Base-by-base conservation (phyloP, 768 basidiomycete genomes). In the Rhizopogon vesiculosus region DNA sequence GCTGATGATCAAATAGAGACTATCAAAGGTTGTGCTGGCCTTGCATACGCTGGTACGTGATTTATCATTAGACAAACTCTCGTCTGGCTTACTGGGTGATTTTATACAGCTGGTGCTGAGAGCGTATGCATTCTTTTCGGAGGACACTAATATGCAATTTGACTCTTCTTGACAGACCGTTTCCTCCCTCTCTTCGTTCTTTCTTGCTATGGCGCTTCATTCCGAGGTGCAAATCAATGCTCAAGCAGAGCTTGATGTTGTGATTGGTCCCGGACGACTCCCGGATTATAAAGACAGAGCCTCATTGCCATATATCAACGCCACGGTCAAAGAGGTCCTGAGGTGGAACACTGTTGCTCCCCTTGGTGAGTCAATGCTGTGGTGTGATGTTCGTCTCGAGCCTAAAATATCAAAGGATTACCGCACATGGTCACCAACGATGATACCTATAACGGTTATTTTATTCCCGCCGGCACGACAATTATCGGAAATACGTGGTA, bases 401-500 rank as follows among this genome's bases (percentile, higher is more conserved):
- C 40, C 16, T 41, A 18, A 12, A n/a, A n/a, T 41, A n/a, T 41
- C n/a, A 42, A 41, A 68, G 67, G 67, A 51, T 64, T 70, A 51
- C 69, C 69, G 38, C 69, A 70, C 42, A 70, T 66, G 61, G 68
- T 65, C 51, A 70, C 68, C 51, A 63, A 61, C 43, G 68, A 69
- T 42, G 70, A 71, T 55, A 46, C 50, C 38, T 71, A 70, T 43
- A 45, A 65, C 19, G 69, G 65, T 38, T 70, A 68, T 51, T 66
- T 68, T 53, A 70, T 70, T 41, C 69, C 69, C n/a, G 68, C 65
- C 4, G 68, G 68, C 13, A 73, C 84, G 1, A 78, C 76, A 8
- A 76, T 86, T 16, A 77, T 83, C 29, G 83, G 82, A 1, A 86
- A 84, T 59, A 76, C 81, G 18, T 86, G 84, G 84, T 77, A 15